Evolutionary conservation across 2,329 filamentous ascomycete genomes (phyloP).

Genomic region (Alternaria panax): DNA sequence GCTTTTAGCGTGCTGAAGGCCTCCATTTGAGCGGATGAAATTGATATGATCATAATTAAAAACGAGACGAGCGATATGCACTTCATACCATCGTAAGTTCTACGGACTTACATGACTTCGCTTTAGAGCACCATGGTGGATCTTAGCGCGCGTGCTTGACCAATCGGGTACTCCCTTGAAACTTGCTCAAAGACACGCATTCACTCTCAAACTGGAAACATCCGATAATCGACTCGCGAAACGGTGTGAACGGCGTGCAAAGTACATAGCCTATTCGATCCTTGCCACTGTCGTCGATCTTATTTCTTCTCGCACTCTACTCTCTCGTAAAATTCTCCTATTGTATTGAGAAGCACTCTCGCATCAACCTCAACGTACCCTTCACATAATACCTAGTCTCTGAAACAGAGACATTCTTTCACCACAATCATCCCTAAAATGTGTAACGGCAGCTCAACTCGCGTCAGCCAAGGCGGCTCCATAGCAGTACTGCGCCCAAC

Average conservation of each 20-base stretch:
- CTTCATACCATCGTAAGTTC: too few species aligned
- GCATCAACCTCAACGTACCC: neutral
- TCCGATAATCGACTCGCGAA: neutral
- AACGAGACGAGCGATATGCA: neutral
- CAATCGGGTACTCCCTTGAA: slow-evolving; percentile 44
- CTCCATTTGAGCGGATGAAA: slow-evolving; percentile 28
- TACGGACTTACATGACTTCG: too few species aligned
- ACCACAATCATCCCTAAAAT: slow-evolving; percentile 15
- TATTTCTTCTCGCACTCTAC: neutral
- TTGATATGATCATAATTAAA: neutral
- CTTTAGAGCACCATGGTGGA: slow-evolving; percentile 33
- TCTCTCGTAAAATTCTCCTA: neutral
- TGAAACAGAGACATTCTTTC: neutral
- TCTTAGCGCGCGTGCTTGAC: slow-evolving; percentile 19
- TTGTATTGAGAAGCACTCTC: neutral
- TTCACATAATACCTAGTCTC: neutral
- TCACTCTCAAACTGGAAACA: slow-evolving; percentile 27
- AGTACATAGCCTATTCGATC: neutral
- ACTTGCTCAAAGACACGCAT: slow-evolving; percentile 49
- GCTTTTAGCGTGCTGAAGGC: slow-evolving; percentile 51
- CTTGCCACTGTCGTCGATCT: too few species aligned
- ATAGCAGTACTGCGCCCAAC: slow-evolving; percentile 44
- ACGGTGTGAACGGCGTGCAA: neutral
- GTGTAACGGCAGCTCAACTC: slow-evolving; percentile 42
- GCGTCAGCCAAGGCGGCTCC: slow-evolving; percentile 45